Evolutionary conservation across 2,329 filamentous ascomycete genomes (phyloP), one percentile per base, ranked within the genome.

Genomic region (Nemania abortiva): DNA sequence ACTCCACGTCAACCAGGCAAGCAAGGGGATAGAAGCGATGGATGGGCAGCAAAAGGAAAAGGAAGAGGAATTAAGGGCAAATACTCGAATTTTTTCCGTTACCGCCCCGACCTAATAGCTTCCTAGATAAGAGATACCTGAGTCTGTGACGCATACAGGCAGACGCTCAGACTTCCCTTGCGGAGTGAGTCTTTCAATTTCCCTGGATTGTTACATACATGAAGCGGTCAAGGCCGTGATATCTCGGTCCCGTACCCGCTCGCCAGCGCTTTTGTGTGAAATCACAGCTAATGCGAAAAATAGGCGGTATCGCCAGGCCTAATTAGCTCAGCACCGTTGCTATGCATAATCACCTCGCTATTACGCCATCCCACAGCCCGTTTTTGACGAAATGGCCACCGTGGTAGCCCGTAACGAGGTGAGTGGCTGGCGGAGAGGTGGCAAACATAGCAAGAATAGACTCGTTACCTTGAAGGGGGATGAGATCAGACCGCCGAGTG

Each of bases 291-390:
- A 69, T 66, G 49, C 52, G n/a, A 60, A 55, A 49, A 54, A 62
- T 45, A 69, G 60, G 34, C 56, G 27, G 31, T 50, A 39, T 66
- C 42, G 47, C 39, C 31, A 47, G 15, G 59, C 45, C 69, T 37
- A 56, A 54, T 61, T 63, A 45, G 45, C 66, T 59, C 37, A 39
- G 22, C 34, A 52, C 24, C 56, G 13, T 62, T 37, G 63, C 31
- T 62, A 42, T 57, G 69, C 63, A 71, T 69, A 49, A 54, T 15
- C 55, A 57, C 47, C 45, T 52, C 60, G 63, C 29, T 45, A 22
- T 34, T 45, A 20, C 55, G 45, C 59, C 24, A 54, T 31, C 34
- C n/a, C 42, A 45, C 34, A 47, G 27, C 37, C 45, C 31, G 15
- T 29, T 65, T 24, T 39, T 50, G 20, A 29, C 60, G 18, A 13